A percentile compares a stretch with the other conserved stretches of the same genome.
These are phyloP conservation scores for Aegilops longissima DNA, from an alignment of 176 grass and related monocot genomes.

Conservation along the genomic window DNA sequence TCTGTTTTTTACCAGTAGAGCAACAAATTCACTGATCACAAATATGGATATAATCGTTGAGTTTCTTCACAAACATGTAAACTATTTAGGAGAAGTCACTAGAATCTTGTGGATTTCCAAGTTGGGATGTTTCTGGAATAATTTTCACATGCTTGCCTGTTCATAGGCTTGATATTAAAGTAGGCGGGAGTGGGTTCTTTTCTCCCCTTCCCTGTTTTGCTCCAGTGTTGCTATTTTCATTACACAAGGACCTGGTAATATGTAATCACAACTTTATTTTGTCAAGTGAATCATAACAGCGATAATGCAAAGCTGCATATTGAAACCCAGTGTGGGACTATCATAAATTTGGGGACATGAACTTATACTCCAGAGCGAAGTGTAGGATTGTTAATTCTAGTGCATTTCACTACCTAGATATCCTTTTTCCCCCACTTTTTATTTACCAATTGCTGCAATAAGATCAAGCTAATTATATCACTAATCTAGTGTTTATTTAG, in stretches of 20 bases:
- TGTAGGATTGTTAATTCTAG: background rate
- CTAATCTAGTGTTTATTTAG: background rate
- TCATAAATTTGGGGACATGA: background rate
- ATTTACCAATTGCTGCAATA: background rate
- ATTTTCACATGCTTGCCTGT: background rate
- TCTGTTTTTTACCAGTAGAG: background rate
- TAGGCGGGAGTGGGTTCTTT: background rate
- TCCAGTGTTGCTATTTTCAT: background rate
- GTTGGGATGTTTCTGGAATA: background rate
- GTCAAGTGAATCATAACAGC: background rate
- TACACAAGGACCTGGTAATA: background rate
- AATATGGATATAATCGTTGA: background rate
- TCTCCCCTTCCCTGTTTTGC: background rate
- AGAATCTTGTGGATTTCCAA: background rate
- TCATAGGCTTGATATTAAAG: constrained; percentile 1
- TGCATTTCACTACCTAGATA: background rate
- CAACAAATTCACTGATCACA: constrained; percentile 2
- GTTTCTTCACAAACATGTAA: background rate
- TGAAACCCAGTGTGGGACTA: background rate
- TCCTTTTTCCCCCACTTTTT: background rate
- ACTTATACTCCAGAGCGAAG: background rate
- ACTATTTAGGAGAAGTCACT: background rate
- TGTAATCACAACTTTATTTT: constrained; percentile 10
- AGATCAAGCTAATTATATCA: background rate
- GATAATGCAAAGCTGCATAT: background rate